Base-by-base conservation (phyloP, 306 rosid genomes). In the Sechiopsis laciniata region DNA sequence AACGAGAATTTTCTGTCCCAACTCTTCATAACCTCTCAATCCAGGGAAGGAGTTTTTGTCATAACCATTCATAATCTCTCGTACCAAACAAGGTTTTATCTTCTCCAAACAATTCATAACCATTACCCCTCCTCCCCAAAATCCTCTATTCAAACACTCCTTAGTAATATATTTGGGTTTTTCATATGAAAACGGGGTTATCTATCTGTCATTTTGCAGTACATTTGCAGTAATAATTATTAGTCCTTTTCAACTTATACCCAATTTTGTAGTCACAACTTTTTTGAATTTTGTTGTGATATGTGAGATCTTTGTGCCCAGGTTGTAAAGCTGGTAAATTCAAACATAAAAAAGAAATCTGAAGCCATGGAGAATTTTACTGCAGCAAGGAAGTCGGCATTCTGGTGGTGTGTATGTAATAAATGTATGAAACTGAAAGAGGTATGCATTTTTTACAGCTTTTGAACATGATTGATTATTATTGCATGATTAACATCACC, bases 381-480 rank as follows among this genome's bases (percentile, higher is more conserved):
- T 65, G 29, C 55, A n/a, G 56, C 3, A 10, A 26, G 29, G 29
- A 26, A 26, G 73, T 19, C 35, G 55, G 54, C 35, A 37, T 8
- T 65, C 21, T 65, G 17, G 55, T 22, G 73, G 20, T 68, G 37
- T 48, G 20, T 66, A 37, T 42, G 73, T 8, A 66, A 19, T 19
- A 66, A 42, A 42, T 45, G 10, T 67, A 10, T 20, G 54, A 14
- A 21, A 21, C 32, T 45, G 40, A 22, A 68, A 19, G 54, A 13
- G 55, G 56, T 17, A 6, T 22, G 73, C 74, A 48, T 51, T 51
- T 51, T 51, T 48, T 26, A 51, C 58, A 70, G 59, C 73, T 68
- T 21, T 68, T 65, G 19, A 48, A 48, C 40, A 48, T 68, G 73
- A 68, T 48, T 68, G 73, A 68, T 68, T 68, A 5, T 46, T 68